Conservation (phyloP, 2,329 filamentous ascomycete genomes). For the Cephalotrichum gorgonifer region DNA sequence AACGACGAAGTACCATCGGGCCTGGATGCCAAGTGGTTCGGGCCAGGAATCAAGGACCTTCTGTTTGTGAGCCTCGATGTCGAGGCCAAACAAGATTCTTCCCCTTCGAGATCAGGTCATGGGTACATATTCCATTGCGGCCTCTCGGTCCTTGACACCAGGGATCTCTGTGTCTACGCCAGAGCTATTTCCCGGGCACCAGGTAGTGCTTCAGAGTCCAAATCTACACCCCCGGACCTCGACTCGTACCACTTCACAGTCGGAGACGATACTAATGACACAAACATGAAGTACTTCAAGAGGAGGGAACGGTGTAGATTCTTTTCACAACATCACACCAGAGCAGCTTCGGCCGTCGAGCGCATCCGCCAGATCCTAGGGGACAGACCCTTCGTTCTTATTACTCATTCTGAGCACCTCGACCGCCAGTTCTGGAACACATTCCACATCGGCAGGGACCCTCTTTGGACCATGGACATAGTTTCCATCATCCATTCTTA, state of each 20-base stretch:
- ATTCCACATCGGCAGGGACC: not conserved
- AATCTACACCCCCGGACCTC: not conserved
- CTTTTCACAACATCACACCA: not conserved
- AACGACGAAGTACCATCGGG: not conserved
- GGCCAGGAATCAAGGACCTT: not conserved
- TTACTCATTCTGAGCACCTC: not conserved
- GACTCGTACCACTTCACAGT: not conserved
- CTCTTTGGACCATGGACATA: conserved; percentile 2
- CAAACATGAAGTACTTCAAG: not conserved
- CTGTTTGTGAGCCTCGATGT: conserved; percentile 1
- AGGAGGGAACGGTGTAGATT: not conserved
- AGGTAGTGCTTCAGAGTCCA: not conserved
- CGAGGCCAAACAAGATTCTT: not conserved
- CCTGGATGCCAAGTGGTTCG: not conserved
- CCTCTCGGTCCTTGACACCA: conserved; percentile 1
- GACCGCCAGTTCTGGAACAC: not conserved
- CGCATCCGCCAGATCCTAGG: not conserved
- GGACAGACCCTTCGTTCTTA: not conserved
- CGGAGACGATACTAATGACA: not conserved
- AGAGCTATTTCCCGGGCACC: not conserved
- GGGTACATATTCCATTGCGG: not conserved
- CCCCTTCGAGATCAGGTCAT: not conserved
- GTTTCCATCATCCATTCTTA: not conserved
- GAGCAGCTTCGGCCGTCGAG: not conserved
- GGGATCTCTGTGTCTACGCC: not conserved